Base-by-base conservation (phyloP, 345 rosid species). In the Eucalyptus marginata region DNA sequence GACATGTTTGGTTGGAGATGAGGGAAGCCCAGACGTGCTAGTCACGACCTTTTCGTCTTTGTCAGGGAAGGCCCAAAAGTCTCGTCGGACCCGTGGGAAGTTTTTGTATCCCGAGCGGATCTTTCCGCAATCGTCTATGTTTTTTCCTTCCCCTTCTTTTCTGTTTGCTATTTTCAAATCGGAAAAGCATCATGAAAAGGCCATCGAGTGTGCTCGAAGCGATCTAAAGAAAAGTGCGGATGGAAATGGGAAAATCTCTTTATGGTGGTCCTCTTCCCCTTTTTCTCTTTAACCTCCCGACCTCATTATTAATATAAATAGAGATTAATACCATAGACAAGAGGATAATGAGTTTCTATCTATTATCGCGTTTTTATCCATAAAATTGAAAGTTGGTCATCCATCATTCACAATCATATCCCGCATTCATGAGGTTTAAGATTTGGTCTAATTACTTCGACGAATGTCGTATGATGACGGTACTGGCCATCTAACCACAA, bases 391-490 rank as follows among this genome's bases (percentile, higher is more conserved):
- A 16, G 40, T 66, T 66, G 13, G 7, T 15, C 16, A 16, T 62
- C 1, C 10, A n/a, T n/a, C 20, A 14, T 66, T 7, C 40, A 31
- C 0, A 15, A 15, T 3, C 15, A 24, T 9, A 24, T 4, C 11
- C 1, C 3, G 0, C 4, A 31, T 66, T 31, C 3, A n/a, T 6
- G 10, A 66, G 40, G 2, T 4, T 15, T 7, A 66, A 66, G 6
- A 66, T 66, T n/a, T 7, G n/a, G 0, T 3, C 11, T 68, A 68
- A 33, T 33, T 17, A 33, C 2, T 31, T 10, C 4, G 4, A 68
- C 1, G 7, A 7, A 68, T 5, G 13, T 40, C 5, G 40, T 18
- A 13, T 8, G 62, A 51, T 0, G 8, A 24, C 0, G 29, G 29
- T 8, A 33, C 2, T 18, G 2, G 44, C 11, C 40, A 4, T 40